Base-by-base conservation (phyloP, 352 stramenopile genomes). In the Phytopythium boreale region DNA sequence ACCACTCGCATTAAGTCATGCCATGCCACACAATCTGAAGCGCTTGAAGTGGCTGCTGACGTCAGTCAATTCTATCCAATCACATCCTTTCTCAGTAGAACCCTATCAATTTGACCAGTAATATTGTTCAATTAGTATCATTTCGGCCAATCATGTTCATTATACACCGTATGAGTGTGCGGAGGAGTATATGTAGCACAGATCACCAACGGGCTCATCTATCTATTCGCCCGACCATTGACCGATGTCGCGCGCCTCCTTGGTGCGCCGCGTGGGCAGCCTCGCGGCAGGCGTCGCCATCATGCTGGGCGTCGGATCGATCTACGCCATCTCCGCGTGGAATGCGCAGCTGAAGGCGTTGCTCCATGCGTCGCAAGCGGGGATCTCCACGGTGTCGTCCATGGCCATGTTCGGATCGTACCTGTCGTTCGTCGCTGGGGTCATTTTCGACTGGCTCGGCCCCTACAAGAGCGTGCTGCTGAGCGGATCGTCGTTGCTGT, bases 291-390 rank as follows among this genome's bases (percentile, higher is more conserved):
- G 87, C 17, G 55, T 90, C 61, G 59, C 80, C 29, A 69, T 89
- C 36, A 92, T 93, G 79, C 71, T 90, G 26, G 81, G 83, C 9
- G 77, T 93, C 17, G 87, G 87, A 11, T 93, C 83, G 11, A 79
- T 86, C 36, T 93, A 95, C 67, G 82, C 84, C 19, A 79, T 95
- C 27, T 93, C 87, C 4, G 76, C 82, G 10, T 95, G 87, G 87
- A 95, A 95, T 41, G 83, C 80, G 29, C 69, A 95, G 70, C 84
- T 95, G 56, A 93, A 93, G 72, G 79, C 67, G 47, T 68, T 88
- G 46, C 67, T 95, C 52, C 74, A 87, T 37, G 91, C 84, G 61
- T 90, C 84, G 20, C 84, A 93, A 59, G 67, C 75, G 4, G 84
- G 81, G 2, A 95, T 95, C 62, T 86, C 84, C 6, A 79, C 72